phyloP scores from a whole-genome alignment of 1,284 basidiomycete species.

The Schizophyllum amplum region DNA sequence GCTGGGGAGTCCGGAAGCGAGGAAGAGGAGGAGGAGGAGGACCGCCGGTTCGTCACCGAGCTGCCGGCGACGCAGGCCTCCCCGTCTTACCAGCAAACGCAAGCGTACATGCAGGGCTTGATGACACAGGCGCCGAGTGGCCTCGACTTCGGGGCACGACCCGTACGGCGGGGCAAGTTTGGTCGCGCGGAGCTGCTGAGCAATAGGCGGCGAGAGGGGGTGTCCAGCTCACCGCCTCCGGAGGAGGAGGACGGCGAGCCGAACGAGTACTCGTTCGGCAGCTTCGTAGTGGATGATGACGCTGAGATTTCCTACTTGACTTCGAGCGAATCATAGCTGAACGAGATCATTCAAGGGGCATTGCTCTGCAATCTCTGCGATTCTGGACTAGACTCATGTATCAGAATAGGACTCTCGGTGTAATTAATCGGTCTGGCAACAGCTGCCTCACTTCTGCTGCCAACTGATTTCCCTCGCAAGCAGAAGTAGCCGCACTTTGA shows the following conservation, averaged over 20 bases:
- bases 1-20: slow-evolving; percentile 50
- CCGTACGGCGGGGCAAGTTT: slow-evolving; percentile 35
- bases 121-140: slow-evolving; percentile 55
- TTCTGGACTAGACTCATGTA: too few species aligned
- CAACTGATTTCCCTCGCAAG: too few species aligned
- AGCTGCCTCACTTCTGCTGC: too few species aligned
- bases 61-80: slow-evolving; percentile 64
- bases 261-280: slow-evolving; percentile 63
- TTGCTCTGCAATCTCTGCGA: too few species aligned
- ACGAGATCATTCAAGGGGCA: not conserved
- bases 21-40: slow-evolving; percentile 61
- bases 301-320: slow-evolving; percentile 29
- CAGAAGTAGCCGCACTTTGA: too few species aligned
- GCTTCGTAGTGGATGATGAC: slow-evolving; percentile 73
- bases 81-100: slow-evolving; percentile 66
- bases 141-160: slow-evolving; percentile 47
- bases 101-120: slow-evolving; percentile 60
- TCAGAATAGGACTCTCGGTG: too few species aligned
- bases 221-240: slow-evolving; percentile 53
- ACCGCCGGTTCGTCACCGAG: slow-evolving; percentile 61
- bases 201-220: slow-evolving; percentile 20
- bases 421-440: too few species aligned
- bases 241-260: slow-evolving; percentile 33
- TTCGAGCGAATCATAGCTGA: slow-evolving; percentile 8
- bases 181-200: slow-evolving; percentile 18